Percentiles rank a stretch among this genome's conserved stretches.
Evolutionary conservation across 768 basidiomycete genomes (phyloP).

Genomic region (Termitomyces sp.): DNA sequence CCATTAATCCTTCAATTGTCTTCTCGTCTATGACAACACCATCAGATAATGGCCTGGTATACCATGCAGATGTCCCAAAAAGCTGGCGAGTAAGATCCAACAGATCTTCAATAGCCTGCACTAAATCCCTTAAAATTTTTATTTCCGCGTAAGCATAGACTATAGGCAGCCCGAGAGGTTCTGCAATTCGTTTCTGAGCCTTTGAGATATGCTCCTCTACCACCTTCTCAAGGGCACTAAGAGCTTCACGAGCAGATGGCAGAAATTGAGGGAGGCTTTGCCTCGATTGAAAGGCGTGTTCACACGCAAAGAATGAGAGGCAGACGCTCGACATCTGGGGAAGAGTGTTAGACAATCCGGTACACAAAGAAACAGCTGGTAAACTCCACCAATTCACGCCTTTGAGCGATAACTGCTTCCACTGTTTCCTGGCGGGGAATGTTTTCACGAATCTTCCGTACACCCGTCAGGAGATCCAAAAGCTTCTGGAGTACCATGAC

Average conservation of each 20-base stretch:
- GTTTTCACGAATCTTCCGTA: slow-evolving; percentile 47
- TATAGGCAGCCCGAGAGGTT: slow-evolving; percentile 34
- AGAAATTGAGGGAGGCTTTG: slow-evolving; percentile 51
- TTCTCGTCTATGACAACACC: not conserved
- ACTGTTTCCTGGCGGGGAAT: slow-evolving; percentile 45
- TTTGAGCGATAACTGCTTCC: slow-evolving; percentile 32
- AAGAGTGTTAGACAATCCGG: too few species aligned
- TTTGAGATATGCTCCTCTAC: slow-evolving; percentile 32
- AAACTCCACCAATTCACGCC: slow-evolving; percentile 36
- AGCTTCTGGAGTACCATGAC: slow-evolving; percentile 37
- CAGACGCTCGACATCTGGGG: slow-evolving; percentile 42
- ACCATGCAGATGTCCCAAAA: slow-evolving; percentile 46
- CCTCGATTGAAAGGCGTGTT: slow-evolving; percentile 45
- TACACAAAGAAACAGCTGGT: not conserved
- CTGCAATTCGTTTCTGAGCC: slow-evolving; percentile 20
- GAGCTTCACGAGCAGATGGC: slow-evolving; percentile 42
- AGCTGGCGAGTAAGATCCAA: slow-evolving; percentile 38
- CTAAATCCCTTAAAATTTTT: slow-evolving; percentile 39
- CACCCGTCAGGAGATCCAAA: slow-evolving; percentile 42
- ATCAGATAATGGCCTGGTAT: slow-evolving; percentile 17
- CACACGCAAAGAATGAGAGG: slow-evolving; percentile 46
- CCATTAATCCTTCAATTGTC: not conserved
- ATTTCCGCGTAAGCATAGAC: slow-evolving; percentile 45
- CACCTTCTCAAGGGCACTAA: slow-evolving; percentile 30
- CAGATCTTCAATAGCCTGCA: slow-evolving; percentile 41